Conservation (phyloP, 108 stramenopile genomes). For the Cylindrotheca closterium region DNA sequence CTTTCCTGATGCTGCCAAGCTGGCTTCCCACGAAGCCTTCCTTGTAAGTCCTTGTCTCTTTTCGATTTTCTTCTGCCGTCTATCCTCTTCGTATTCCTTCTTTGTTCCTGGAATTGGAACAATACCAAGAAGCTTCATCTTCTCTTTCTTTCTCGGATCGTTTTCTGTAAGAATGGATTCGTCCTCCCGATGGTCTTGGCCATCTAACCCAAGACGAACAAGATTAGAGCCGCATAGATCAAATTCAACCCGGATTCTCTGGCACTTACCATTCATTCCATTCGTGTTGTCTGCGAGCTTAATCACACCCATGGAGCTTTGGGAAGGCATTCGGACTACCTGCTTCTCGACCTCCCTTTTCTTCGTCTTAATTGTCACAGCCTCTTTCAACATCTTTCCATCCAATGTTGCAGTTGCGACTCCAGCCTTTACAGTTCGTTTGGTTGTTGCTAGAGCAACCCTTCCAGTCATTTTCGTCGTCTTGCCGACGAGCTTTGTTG, state of each 20-base stretch:
- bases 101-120: slow-evolving; percentile 38
- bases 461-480: slow-evolving; percentile 25
- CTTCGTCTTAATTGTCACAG: slow-evolving; percentile 22
- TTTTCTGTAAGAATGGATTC: not conserved
- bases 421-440: slow-evolving; percentile 21
- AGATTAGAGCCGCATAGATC: too few species aligned
- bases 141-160: slow-evolving; percentile 21
- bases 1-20: slow-evolving; percentile 14
- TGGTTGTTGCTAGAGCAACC: slow-evolving; percentile 13
- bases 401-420: slow-evolving; percentile 40
- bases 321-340: slow-evolving; percentile 1
- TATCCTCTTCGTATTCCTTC: slow-evolving; percentile 31
- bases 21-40: slow-evolving; percentile 33
- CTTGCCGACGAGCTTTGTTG: slow-evolving; percentile 24
- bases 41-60: slow-evolving; percentile 19
- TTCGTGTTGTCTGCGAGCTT: not conserved
- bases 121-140: slow-evolving; percentile 32
- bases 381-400: slow-evolving; percentile 33
- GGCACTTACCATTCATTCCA: slow-evolving; percentile 4
- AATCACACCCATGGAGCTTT: slow-evolving; percentile 1
- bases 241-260: too few species aligned
- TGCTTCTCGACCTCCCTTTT: slow-evolving; percentile 31
- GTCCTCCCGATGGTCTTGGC: slow-evolving; percentile 9
- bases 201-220: slow-evolving; percentile 1
- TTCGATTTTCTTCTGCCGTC: slow-evolving; percentile 19